phyloP scores from a whole-genome alignment of 2,329 filamentous ascomycete species.

The Fusarium sp. region DNA sequence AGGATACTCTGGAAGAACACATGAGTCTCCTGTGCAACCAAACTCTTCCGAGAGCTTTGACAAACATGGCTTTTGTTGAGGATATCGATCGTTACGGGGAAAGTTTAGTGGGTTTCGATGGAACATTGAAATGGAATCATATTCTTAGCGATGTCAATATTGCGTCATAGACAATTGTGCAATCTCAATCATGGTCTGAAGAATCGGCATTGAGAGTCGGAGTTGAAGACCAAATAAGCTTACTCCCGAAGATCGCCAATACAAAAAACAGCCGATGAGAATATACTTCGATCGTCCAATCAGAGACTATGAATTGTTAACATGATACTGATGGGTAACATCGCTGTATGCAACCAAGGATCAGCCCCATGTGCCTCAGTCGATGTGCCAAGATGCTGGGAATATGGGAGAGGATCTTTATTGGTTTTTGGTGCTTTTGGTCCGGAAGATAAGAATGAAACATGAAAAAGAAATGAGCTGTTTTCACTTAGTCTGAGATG shows the following conservation, averaged over 20 bases:
- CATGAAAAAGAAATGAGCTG: neutral
- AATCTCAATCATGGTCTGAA: neutral
- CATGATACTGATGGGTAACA: conserved; percentile 20
- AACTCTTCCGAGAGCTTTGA: conserved; percentile 1
- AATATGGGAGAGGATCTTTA: neutral
- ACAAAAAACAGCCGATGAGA: neutral
- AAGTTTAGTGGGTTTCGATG: conserved; percentile 9
- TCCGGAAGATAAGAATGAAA: conserved; percentile 1
- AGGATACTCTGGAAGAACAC: neutral
- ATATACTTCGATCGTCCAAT: conserved; percentile 28
- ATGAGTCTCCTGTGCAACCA: conserved; percentile 11
- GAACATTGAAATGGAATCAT: conserved; percentile 8
- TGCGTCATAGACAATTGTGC: conserved; percentile 14
- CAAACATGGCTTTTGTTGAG: neutral
- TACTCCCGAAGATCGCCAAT: conserved; percentile 22
- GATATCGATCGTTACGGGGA: neutral
- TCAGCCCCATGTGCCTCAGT: conserved; percentile 1
- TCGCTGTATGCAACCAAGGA: neutral
- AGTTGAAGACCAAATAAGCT: conserved; percentile 25
- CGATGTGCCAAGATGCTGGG: conserved; percentile 24
- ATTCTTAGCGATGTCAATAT: neutral
- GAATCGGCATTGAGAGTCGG: neutral
- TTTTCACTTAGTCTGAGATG: neutral
- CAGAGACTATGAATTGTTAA: conserved; percentile 27
- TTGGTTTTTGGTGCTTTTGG: conserved; percentile 11